Conservation (phyloP, 2,329 filamentous ascomycete species). For the Clarireedia sp. region DNA sequence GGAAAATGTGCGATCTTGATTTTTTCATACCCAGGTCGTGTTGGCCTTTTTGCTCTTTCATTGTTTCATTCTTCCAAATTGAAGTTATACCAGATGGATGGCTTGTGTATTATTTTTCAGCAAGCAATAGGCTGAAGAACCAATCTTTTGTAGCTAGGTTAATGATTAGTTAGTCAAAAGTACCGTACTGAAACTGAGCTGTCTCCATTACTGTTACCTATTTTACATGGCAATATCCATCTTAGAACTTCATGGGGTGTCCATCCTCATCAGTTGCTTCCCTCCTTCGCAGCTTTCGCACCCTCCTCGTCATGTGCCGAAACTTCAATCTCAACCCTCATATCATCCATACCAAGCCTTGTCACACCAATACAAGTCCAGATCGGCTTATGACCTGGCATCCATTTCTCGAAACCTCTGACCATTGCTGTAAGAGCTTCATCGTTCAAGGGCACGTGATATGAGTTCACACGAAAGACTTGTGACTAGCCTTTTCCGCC, state of each 20-base stretch:
- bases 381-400: background rate
- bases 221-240: too few relatives aligned
- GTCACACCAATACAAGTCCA: background rate
- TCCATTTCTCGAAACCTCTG: background rate
- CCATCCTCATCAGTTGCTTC: too few relatives aligned
- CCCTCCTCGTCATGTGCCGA: constrained; percentile 34
- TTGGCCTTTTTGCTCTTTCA: background rate
- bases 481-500: constrained; percentile 50
- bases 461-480: constrained; percentile 42
- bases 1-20: background rate
- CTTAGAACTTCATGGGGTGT: too few relatives aligned
- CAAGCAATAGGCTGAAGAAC: too few relatives aligned
- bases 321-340: constrained; percentile 45
- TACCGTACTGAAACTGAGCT: too few relatives aligned
- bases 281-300: background rate
- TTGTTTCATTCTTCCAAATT: background rate
- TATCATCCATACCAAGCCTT: background rate
- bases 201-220: too few relatives aligned
- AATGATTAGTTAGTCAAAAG: too few relatives aligned
- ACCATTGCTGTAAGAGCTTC: background rate
- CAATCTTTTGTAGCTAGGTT: too few relatives aligned
- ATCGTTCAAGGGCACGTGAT: constrained; percentile 35
- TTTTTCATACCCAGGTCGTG: background rate
- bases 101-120: too few relatives aligned
- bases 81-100: too few relatives aligned